phyloP scores from a whole-genome alignment of 2,329 filamentous ascomycete genomes.

The Xylaria sp. region DNA sequence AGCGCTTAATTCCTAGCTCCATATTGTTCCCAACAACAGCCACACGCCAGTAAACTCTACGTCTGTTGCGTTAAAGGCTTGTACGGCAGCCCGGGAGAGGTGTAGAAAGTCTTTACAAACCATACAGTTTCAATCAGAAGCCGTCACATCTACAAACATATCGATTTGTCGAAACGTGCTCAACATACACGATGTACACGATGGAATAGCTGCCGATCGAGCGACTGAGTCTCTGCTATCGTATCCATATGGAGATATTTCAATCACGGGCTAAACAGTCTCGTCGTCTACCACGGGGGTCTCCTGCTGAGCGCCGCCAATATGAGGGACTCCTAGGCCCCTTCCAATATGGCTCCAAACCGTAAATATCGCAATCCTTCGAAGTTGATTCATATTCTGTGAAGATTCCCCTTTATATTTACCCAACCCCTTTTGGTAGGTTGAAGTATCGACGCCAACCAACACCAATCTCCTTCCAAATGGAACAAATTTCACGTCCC shows the following conservation, averaged over 20 bases:
- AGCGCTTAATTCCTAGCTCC: no score
- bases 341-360: background rate
- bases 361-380: slow-evolving; percentile 9
- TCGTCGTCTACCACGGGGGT: background rate
- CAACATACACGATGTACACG: background rate
- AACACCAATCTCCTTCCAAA: background rate
- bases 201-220: background rate
- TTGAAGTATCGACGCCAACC: slow-evolving; percentile 30
- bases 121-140: background rate
- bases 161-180: background rate
- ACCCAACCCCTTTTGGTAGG: slow-evolving; percentile 23
- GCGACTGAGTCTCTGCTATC: background rate
- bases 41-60: no score
- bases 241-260: background rate
- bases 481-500: background rate
- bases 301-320: background rate
- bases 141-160: background rate
- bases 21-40: no score
- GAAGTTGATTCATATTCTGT: slow-evolving; percentile 38
- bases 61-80: no score
- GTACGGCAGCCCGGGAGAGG: slow-evolving; percentile 32
- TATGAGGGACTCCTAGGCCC: background rate
- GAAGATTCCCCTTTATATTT: slow-evolving; percentile 14
- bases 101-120: background rate
- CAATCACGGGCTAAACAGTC: background rate